Percentiles rank a stretch among this genome's conserved stretches.
Conservation (phyloP, 192 early-diverging fungal species). For the Backusella liffmaniae region DNA sequence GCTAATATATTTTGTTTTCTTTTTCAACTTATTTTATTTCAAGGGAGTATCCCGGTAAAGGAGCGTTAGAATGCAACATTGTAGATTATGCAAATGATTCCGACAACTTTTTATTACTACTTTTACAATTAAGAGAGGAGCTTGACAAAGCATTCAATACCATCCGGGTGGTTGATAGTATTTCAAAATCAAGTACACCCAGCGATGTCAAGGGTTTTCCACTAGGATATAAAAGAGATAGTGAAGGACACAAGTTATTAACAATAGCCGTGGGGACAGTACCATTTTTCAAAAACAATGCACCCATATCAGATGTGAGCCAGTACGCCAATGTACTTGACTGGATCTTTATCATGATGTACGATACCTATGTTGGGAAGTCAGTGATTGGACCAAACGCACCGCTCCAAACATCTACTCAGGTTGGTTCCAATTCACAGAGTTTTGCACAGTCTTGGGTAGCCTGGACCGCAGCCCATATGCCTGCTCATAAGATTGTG, state of each 20-base stretch:
- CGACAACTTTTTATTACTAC: conserved; percentile 12
- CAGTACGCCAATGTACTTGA: background rate
- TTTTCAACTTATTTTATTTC: background rate
- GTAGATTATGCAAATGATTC: conserved; percentile 3
- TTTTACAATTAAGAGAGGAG: background rate
- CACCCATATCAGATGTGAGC: background rate
- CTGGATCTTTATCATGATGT: conserved; percentile 13
- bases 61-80: conserved; percentile 7
- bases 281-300: conserved; percentile 3
- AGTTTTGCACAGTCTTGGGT: conserved; percentile 3
- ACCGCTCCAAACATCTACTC: conserved; percentile 4
- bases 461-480: background rate
- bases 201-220: background rate
- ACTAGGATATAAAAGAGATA: background rate
- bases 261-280: conserved; percentile 6
- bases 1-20: background rate
- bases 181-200: background rate
- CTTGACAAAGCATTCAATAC: conserved; percentile 8
- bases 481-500: conserved; percentile 2
- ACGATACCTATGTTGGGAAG: conserved; percentile 8
- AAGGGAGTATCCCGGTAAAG: conserved; percentile 13
- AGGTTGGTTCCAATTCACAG: background rate
- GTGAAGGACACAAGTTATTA: background rate
- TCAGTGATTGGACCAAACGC: conserved; percentile 9
- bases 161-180: background rate